Evolutionary conservation across 768 basidiomycete species (phyloP).

Genomic region (Tricholoma saponaceum): DNA sequence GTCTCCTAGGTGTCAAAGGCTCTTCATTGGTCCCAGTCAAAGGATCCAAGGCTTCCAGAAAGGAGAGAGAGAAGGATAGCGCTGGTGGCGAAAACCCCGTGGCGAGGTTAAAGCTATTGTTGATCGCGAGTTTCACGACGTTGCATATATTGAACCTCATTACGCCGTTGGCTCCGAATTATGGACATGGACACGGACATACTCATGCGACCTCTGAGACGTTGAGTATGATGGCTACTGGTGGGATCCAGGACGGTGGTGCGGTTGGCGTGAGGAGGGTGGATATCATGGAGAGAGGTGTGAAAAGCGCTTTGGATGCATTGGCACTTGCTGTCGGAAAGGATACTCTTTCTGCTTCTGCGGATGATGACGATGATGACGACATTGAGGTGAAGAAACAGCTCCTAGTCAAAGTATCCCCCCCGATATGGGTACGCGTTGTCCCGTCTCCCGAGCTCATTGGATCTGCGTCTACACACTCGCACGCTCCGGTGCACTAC

Average conservation of each 20-base stretch:
- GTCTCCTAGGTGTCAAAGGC: conserved; percentile 28
- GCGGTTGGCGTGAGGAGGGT: conserved; percentile 45
- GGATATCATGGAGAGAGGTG: conserved; percentile 61
- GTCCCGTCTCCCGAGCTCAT: conserved; percentile 24
- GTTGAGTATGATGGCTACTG: conserved; percentile 12
- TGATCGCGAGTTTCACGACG: conserved; percentile 88
- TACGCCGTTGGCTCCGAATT: conserved; percentile 69
- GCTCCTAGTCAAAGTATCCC: conserved; percentile 56
- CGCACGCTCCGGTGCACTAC: conserved; percentile 1
- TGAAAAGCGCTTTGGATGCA: conserved; percentile 54
- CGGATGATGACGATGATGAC: conserved; percentile 7
- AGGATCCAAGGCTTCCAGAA: conserved; percentile 13
- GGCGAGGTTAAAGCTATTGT: conserved; percentile 80
- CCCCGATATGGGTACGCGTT: conserved; percentile 56
- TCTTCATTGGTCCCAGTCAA: conserved; percentile 8
- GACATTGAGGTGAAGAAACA: conserved; percentile 20
- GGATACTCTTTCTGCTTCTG: too few relatives aligned
- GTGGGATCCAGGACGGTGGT: not conserved
- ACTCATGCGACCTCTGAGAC: not conserved
- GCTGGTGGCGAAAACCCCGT: conserved; percentile 63
- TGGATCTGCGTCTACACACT: not conserved
- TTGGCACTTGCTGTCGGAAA: conserved; percentile 42
- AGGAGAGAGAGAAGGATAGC: conserved; percentile 28
- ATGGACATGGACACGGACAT: conserved; percentile 5
- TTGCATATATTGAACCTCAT: conserved; percentile 91